These are phyloP conservation scores for Daedaleopsis sinensis DNA, from an alignment of 768 basidiomycete species.

Conservation along the genomic window DNA sequence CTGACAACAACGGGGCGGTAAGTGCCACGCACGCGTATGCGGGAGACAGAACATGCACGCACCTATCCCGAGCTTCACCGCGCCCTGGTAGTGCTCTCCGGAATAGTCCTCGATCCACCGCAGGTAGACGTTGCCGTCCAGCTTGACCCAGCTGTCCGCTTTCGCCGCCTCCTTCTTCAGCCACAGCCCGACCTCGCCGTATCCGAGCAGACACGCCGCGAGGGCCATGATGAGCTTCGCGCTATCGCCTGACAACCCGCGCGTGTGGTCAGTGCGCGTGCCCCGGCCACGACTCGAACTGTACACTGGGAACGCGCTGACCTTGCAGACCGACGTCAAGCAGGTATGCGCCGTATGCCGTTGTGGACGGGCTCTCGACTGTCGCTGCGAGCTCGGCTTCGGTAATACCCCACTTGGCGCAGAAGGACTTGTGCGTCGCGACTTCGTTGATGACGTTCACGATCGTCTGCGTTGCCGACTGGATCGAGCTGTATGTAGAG, in stretches of 20 bases:
- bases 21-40: not conserved
- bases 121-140: conserved; percentile 74
- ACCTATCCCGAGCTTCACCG: conserved; percentile 79
- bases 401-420: conserved; percentile 69
- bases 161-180: conserved; percentile 58
- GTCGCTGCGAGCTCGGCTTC: conserved; percentile 60
- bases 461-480: conserved; percentile 64
- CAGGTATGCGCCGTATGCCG: conserved; percentile 87
- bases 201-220: conserved; percentile 85
- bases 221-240: conserved; percentile 78
- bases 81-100: conserved; percentile 68
- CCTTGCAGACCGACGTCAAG: conserved; percentile 78
- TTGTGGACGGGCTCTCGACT: conserved; percentile 70
- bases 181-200: conserved; percentile 91
- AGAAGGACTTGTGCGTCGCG: conserved; percentile 70
- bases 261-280: not conserved
- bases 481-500: conserved; percentile 60
- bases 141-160: conserved; percentile 53
- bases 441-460: conserved; percentile 69
- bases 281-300: too few species aligned
- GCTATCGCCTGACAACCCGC: conserved; percentile 54
- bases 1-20: conserved; percentile 39
- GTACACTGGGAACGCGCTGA: too few species aligned
- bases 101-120: conserved; percentile 82
- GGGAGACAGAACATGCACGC: conserved; percentile 25